Base-by-base conservation (phyloP, 495 filamentous ascomycete species). In the Penicillium silybi region DNA sequence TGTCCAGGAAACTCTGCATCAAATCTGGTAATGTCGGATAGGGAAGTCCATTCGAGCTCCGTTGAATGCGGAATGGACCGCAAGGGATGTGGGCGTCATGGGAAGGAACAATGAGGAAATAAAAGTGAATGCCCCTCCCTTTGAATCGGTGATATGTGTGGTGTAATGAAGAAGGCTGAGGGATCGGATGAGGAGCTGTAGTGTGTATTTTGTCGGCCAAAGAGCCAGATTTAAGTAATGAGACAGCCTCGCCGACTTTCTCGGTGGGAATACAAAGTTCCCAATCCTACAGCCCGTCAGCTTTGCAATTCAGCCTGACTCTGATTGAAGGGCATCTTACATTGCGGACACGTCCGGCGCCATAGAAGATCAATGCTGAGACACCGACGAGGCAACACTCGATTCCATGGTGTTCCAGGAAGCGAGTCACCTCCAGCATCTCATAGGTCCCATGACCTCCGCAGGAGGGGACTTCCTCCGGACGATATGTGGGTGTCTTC, bases 1-100 rank as follows among this genome's bases (percentile, higher is more conserved):
- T 71, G 45, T 70, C 69, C 49, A 72, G 52, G 49, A 58, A 64
- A 44, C 69, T 72, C 38, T 72, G 68, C 49, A 65, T 59, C 46
- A 66, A 57, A 19, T 60, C 58, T 20, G 58, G 53, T 37, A 72
- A 56, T 46, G 59, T 67, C 13, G 68, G 69, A 45, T 70, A 71
- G 9, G 69, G 69, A 18, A 72, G 48, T 15, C 68, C 68, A 48
- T 54, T 63, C 22, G 54, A 56, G 52, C 69, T 71, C 48, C 61
- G 64, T 51, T 51, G 50, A 27, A 70, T 57, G 45, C 54, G 66
- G 37, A 59, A 61, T 18, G 66, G 65, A 40, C 52, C 56, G 47
- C 55, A 59, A 22, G 59, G 53, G 22, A 70, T 65, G 43, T 70
- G 64, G 51, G 53, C 53, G 45, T 70, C 56, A 35, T 54, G 49